phyloP scores from a whole-genome alignment of 2,329 filamentous ascomycete species.

The Penicillium sp. region DNA sequence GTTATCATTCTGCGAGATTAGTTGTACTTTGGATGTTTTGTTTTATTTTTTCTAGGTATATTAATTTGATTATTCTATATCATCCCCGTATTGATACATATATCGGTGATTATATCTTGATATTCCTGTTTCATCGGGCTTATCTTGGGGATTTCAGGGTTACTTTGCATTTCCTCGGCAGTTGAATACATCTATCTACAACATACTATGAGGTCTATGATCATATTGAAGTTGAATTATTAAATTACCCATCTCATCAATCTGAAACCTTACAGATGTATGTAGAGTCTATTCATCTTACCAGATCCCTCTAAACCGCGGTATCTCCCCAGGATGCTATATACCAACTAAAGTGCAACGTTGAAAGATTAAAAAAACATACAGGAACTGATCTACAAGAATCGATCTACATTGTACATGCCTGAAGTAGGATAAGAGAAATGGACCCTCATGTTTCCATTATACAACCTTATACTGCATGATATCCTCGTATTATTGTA shows the following conservation, averaged over 20 bases:
- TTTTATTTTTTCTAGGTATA: not conserved
- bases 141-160: not conserved
- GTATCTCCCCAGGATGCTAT: not conserved
- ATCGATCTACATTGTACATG: not conserved
- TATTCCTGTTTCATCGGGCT: not conserved
- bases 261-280: not conserved
- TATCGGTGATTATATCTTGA: not conserved
- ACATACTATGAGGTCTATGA: not conserved
- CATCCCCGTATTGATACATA: not conserved
- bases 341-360: not conserved
- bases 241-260: not conserved
- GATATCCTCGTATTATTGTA: not conserved
- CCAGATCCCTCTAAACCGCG: not conserved
- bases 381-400: not conserved
- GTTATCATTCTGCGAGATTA: slow-evolving; percentile 3
- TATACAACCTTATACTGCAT: not conserved
- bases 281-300: not conserved
- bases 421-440: not conserved
- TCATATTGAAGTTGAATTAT: not conserved
- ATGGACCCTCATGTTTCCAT: not conserved
- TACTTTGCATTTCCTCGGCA: not conserved
- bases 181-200: not conserved
- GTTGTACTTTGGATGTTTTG: too few relatives aligned
- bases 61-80: not conserved
- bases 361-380: not conserved